phyloP scores from a whole-genome alignment of 805 yeast species.

The Suhomyces emberorum region DNA sequence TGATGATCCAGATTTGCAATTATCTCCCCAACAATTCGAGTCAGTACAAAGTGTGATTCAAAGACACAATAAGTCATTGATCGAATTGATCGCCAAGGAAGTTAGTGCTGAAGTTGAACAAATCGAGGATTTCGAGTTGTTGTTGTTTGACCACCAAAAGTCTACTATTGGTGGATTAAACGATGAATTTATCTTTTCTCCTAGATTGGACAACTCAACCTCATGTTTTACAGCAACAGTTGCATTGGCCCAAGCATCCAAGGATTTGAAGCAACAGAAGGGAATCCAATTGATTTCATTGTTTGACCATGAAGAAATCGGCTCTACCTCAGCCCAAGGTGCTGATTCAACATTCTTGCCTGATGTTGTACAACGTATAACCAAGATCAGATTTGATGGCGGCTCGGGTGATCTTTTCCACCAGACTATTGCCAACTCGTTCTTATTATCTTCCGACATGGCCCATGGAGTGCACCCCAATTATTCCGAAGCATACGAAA shows the following conservation, averaged over 20 bases:
- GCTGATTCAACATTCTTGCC: constrained; percentile 92
- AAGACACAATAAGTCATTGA: constrained; percentile 74
- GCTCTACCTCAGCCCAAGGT: constrained; percentile 92
- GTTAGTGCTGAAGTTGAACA: constrained; percentile 48
- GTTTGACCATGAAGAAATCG: constrained; percentile 96
- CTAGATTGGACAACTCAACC: constrained; percentile 86
- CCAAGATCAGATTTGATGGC: constrained; percentile 27
- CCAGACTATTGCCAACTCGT: constrained; percentile 70
- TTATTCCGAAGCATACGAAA: constrained; percentile 72
- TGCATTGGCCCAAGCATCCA: constrained; percentile 60
- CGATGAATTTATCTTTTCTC: constrained; percentile 87
- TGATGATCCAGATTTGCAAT: constrained; percentile 46
- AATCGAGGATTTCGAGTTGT: constrained; percentile 87
- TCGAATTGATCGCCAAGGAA: constrained; percentile 67
- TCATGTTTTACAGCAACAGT: constrained; percentile 78
- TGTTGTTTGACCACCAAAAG: constrained; percentile 80
- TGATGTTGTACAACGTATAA: constrained; percentile 67
- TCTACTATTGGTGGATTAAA: constrained; percentile 84
- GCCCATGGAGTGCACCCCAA: constrained; percentile 98
- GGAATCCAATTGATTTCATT: constrained; percentile 74
- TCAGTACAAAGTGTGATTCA: constrained; percentile 61
- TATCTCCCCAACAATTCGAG: constrained; percentile 53
- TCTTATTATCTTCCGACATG: constrained; percentile 89
- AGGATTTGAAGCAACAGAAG: constrained; percentile 41
- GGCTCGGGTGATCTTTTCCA: constrained; percentile 32